phyloP scores from a whole-genome alignment of 139 green algal genomes.

The Volvox africanus region DNA sequence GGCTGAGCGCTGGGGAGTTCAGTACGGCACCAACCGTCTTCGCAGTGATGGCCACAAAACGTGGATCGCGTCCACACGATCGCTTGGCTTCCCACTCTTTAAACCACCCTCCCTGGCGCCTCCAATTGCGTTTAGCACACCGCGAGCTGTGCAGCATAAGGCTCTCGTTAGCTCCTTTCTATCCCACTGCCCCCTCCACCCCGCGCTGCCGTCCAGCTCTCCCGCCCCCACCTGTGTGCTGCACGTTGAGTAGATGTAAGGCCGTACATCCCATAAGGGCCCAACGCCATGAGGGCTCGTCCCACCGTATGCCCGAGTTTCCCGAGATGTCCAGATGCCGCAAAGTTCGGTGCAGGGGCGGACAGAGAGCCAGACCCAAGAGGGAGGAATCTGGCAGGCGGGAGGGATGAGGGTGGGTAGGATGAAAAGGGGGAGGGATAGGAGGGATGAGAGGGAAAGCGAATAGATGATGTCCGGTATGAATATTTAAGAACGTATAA shows the following conservation, averaged over 20 bases:
- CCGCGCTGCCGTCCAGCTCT: not conserved
- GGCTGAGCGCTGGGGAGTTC: too few relatives aligned
- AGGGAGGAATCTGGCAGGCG: constrained; percentile 1
- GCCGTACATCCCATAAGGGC: not conserved
- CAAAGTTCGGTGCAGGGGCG: not conserved
- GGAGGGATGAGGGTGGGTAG: too few relatives aligned
- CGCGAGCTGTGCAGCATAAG: too few relatives aligned
- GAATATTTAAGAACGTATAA: too few relatives aligned
- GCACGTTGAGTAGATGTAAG: constrained; percentile 3
- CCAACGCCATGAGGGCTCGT: constrained; percentile 10
- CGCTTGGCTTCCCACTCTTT: too few relatives aligned
- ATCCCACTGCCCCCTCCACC: not conserved
- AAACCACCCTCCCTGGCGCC: too few relatives aligned
- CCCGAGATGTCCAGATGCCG: constrained; percentile 8
- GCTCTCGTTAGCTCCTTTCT: not conserved
- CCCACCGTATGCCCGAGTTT: not conserved
- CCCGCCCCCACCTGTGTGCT: not conserved
- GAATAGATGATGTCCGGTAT: too few relatives aligned
- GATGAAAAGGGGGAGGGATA: not conserved
- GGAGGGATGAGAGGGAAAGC: not conserved
- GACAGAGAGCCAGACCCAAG: constrained; percentile 1
- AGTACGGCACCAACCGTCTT: too few relatives aligned
- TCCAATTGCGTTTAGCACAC: too few relatives aligned
- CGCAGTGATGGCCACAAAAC: too few relatives aligned
- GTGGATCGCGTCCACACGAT: too few relatives aligned